Evolutionary conservation across 441 rosid species (phyloP).

Genomic region (Jatropha podagrica): DNA sequence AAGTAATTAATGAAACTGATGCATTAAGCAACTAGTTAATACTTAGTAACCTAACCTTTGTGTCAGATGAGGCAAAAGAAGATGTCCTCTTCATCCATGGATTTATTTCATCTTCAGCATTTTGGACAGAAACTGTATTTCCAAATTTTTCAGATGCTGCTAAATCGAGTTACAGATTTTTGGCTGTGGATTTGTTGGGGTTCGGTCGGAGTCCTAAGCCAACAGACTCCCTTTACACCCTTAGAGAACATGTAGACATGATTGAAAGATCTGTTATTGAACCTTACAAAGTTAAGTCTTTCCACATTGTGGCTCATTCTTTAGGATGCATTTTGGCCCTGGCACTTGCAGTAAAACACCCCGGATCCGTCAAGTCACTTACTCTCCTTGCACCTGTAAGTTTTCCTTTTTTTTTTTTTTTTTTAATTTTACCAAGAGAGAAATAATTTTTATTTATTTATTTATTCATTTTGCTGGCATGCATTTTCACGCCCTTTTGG

Average conservation of each 20-base stretch:
- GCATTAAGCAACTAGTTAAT: too few species aligned
- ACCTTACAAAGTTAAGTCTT: conserved; percentile 66
- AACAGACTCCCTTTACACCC: conserved; percentile 81
- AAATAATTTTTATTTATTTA: too few species aligned
- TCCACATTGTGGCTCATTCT: conserved; percentile 97
- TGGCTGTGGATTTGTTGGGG: conserved; percentile 91
- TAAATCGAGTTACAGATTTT: conserved; percentile 57
- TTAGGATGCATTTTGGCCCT: conserved; percentile 95
- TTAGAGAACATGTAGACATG: conserved; percentile 85
- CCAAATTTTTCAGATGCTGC: conserved; percentile 69
- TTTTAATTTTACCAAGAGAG: too few species aligned
- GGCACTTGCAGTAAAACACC: conserved; percentile 75
- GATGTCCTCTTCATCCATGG: conserved; percentile 94
- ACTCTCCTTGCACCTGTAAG: conserved; percentile 89
- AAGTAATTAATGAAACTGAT: too few species aligned
- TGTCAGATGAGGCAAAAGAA: conserved; percentile 51
- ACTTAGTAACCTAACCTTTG: too few species aligned
- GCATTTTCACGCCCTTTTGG: too few species aligned
- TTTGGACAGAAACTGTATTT: conserved; percentile 94
- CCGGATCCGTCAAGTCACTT: conserved; percentile 72
- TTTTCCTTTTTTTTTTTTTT: neutral
- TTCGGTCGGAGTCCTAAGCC: conserved; percentile 98
- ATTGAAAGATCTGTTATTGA: conserved; percentile 79
- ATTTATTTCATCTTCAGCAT: conserved; percentile 91
- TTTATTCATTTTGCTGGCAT: too few species aligned